Evolutionary conservation across 345 rosid species (phyloP).

Genomic region (Tarenaya hassleriana): DNA sequence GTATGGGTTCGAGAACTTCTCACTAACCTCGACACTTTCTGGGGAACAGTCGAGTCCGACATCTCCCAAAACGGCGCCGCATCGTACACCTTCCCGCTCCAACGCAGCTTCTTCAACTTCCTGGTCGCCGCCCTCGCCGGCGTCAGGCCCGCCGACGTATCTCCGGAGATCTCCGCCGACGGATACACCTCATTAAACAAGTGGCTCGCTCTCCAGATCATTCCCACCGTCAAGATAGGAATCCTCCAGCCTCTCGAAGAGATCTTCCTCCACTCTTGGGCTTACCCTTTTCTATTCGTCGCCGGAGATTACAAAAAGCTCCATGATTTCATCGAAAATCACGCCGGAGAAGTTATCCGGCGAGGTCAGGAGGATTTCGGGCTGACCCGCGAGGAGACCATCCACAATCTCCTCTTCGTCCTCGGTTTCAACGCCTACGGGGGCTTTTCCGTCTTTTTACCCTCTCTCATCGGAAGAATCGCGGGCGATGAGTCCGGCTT

Average conservation of each 20-base stretch:
- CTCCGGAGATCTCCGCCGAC: constrained; percentile 37
- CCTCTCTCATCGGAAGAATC: constrained; percentile 32
- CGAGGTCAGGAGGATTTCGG: constrained; percentile 52
- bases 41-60: constrained; percentile 43
- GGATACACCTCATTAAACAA: constrained; percentile 43
- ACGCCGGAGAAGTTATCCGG: constrained; percentile 46
- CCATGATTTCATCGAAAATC: constrained; percentile 36
- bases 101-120: constrained; percentile 53
- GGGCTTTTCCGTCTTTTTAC: constrained; percentile 70
- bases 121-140: constrained; percentile 50
- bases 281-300: constrained; percentile 55
- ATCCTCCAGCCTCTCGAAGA: constrained; percentile 55
- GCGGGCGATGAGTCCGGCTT: constrained; percentile 46
- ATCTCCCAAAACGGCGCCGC: constrained; percentile 37
- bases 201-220: constrained; percentile 67
- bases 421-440: constrained; percentile 84
- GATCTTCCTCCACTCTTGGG: constrained; percentile 71
- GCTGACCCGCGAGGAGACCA: constrained; percentile 45
- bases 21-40: constrained; percentile 44
- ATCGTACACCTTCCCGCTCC: constrained; percentile 40
- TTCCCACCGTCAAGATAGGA: constrained; percentile 46
- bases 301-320: constrained; percentile 57
- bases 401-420: constrained; percentile 60
- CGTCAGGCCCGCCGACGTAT: constrained; percentile 43
- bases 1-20: constrained; percentile 48